These are phyloP conservation scores for Colletotrichum tofieldiae DNA, from an alignment of 2,329 filamentous ascomycete species.

Conservation along the genomic window DNA sequence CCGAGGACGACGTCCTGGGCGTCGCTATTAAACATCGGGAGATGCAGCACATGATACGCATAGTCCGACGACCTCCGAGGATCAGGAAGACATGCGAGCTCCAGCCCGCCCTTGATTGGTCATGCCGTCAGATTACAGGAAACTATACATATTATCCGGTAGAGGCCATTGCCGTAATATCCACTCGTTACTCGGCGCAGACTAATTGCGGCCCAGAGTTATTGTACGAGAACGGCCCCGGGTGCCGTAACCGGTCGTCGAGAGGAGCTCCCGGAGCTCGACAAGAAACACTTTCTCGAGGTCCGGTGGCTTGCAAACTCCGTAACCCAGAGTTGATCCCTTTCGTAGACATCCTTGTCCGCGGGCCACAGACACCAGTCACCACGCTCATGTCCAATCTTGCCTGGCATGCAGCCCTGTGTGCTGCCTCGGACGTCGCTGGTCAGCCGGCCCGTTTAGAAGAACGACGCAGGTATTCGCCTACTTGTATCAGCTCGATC, in stretches of 20 bases:
- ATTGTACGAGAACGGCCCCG: background rate
- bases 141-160: background rate
- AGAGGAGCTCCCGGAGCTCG: background rate
- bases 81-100: background rate
- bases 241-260: background rate
- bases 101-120: background rate
- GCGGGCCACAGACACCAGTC: background rate
- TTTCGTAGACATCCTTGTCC: constrained; percentile 18
- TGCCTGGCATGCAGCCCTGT: background rate
- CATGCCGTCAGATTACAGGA: background rate
- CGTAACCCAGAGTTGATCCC: constrained; percentile 16
- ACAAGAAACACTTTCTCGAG: constrained; percentile 10
- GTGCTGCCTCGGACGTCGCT: background rate
- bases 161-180: background rate
- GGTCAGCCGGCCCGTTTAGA: background rate
- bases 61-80: constrained; percentile 7
- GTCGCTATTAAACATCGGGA: constrained; percentile 23
- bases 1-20: background rate
- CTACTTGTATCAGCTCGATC: background rate
- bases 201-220: background rate
- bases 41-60: constrained; percentile 17
- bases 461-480: background rate
- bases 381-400: background rate
- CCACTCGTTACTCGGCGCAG: background rate
- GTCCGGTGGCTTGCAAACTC: constrained; percentile 4